Evolutionary conservation across 805 yeast genomes (phyloP), one percentile per base, ranked within the genome.

Genomic region (Hemisphaericaspora nanyangensis): DNA sequence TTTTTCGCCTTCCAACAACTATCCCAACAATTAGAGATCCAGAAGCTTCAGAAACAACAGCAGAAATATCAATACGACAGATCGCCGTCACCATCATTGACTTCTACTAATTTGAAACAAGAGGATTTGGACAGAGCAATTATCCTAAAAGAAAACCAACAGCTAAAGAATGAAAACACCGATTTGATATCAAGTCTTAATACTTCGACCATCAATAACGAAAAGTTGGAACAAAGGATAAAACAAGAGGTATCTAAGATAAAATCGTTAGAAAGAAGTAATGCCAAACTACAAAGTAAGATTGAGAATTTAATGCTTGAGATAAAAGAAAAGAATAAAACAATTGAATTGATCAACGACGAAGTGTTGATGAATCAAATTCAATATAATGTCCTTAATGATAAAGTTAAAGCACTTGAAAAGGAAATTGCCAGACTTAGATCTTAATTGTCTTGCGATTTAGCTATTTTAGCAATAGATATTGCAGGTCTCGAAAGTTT

Each of bases 321-420:
- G 34, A 44, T 68, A 4, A 45, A 46, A n/a, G 72, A 67, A 44
- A 80, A 79, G 56, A 72, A 79, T 37, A 72, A 72, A 47, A 71
- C 80, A 4, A 70, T 80, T 15, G 85, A 78, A 43, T 62, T 72
- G 24, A 56, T 82, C 31, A 82, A 81, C 43, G 90, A 86, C 51
- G 93, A 85, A 50, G 63, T 81, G 20, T 64, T 85, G 43, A 75
- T 77, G 37, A 50, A 63, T 25, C 76, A 74, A 49, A 79, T 86
- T 29, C 89, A 82, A 51, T 63, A 66, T 26, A 76, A 74, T 42
- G 68, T 78, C 19, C 49, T 75, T 38, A 58, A 25, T 15, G 22
- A 38, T 6, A 27, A 37, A 24, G 13, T 33, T 5, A 28, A 7
- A 17, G 17, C 6, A 4, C 35, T 33, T 33, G 35, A 22, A 26